Evolutionary conservation across 306 rosid genomes (phyloP), one percentile per base, ranked within the genome.

Genomic region (Gastrolobium villosum): DNA sequence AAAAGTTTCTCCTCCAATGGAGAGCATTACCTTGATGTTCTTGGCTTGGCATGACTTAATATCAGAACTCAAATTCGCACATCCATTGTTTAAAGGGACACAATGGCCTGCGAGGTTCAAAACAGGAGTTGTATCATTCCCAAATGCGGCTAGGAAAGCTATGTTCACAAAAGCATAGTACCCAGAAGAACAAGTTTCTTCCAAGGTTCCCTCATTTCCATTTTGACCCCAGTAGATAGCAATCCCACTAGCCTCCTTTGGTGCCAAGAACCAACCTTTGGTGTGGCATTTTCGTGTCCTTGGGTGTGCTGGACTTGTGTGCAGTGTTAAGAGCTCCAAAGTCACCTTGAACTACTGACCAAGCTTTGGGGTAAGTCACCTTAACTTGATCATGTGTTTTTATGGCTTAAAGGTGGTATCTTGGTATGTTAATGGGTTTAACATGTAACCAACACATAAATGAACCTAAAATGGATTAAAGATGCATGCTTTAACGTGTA

Each of bases 71-170:
- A 82, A 31, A 20, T 6, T n/a, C 8, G 74, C 69, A 63, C 84
- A 82, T 32, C 59, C 44, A 28, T 37, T 30, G 70, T 31, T 7
- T 7, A 5, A 39, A 0, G 78, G 35, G 5, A 34, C 68, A 70
- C 89, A 79, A 14, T 82, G 89, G 60, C 84, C 82, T 5, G 82
- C 84, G 0, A 85, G 77, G 77, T 85, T 85, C 35, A 82, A 2
- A 7, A 10, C 28, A 0, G 84, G 86, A 15, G 6, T 9, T 11
- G 26, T 55, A 61, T 75, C 79, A 31, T 45, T 77, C 13, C 85
- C 86, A 68, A 81, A 77, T 8, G 78, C 7, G 4, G 74, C 9
- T 31, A 85, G 55, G 72, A 85, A 85, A 14, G 84, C 86, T 36
- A 68, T 3, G 83, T 60, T 77, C 4, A 85, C 84, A 68, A 60